Conservation (phyloP, 2,329 filamentous ascomycete species). For the Trichoderma asperellum region DNA sequence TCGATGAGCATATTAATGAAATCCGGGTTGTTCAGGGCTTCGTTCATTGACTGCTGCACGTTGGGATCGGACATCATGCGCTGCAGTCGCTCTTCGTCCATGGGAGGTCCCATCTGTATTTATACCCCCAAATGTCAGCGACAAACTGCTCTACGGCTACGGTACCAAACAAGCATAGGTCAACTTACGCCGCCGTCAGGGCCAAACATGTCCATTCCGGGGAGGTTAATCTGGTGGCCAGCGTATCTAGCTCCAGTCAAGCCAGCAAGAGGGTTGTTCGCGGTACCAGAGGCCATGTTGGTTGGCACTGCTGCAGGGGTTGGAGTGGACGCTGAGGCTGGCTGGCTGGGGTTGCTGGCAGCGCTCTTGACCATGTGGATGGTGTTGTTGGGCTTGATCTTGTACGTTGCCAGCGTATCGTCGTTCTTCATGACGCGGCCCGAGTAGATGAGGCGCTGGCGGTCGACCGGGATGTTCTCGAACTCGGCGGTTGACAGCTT, state of each 20-base stretch:
- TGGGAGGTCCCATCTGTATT: slow-evolving; percentile 82
- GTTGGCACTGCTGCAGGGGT: slow-evolving; percentile 58
- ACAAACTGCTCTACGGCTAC: slow-evolving; percentile 21
- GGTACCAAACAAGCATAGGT: not conserved
- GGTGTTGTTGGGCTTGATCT: slow-evolving; percentile 95
- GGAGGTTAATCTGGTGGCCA: slow-evolving; percentile 80
- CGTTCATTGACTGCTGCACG: slow-evolving; percentile 85
- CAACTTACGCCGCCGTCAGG: slow-evolving; percentile 86
- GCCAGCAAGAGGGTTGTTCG: slow-evolving; percentile 87
- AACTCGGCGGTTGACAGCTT: slow-evolving; percentile 82
- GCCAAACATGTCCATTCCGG: slow-evolving; percentile 86
- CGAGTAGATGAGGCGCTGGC: slow-evolving; percentile 96
- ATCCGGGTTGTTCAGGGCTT: slow-evolving; percentile 92
- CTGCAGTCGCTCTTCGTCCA: slow-evolving; percentile 78
- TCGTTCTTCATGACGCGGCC: slow-evolving; percentile 95
- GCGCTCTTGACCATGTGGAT: slow-evolving; percentile 97
- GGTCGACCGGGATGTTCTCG: slow-evolving; percentile 83
- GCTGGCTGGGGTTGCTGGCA: slow-evolving; percentile 71
- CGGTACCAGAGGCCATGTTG: slow-evolving; percentile 81
- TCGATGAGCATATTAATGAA: slow-evolving; percentile 95
- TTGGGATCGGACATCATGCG: slow-evolving; percentile 88
- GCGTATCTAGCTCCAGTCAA: slow-evolving; percentile 93
- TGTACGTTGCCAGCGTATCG: slow-evolving; percentile 82
- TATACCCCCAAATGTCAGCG: slow-evolving; percentile 35
- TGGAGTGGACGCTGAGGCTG: slow-evolving; percentile 47